Percentiles rank a stretch among this genome's conserved stretches.
Evolutionary conservation across 23 red algal genomes (phyloP).

Genomic region (Gracilaria caudata): DNA sequence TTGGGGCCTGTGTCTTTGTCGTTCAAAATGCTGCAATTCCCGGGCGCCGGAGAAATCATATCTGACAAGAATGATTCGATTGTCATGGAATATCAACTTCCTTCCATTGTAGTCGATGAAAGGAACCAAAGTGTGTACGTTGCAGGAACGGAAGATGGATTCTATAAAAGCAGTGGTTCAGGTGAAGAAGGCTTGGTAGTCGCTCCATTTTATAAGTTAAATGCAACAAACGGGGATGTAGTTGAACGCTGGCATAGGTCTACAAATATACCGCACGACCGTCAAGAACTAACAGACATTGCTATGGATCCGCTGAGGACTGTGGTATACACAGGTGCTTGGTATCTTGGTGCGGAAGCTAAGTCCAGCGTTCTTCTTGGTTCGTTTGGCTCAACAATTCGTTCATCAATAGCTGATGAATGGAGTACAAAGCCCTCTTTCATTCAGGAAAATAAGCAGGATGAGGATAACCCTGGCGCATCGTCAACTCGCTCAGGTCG

Average conservation of each 20-base stretch:
- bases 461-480: background rate
- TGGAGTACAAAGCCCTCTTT: constrained; percentile 21
- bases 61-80: background rate
- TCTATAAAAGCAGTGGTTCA: constrained; percentile 5
- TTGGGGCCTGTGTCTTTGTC: constrained; percentile 41
- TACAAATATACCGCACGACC: constrained; percentile 25
- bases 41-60: background rate
- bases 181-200: constrained; percentile 32
- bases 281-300: constrained; percentile 54
- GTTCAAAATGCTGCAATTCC: constrained; percentile 1
- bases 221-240: constrained; percentile 24
- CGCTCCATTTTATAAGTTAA: constrained; percentile 41
- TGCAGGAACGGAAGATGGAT: constrained; percentile 56
- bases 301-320: constrained; percentile 33
- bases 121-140: constrained; percentile 28
- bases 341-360: constrained; percentile 32
- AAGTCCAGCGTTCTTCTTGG: constrained; percentile 53
- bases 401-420: constrained; percentile 26
- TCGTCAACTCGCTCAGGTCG: background rate
- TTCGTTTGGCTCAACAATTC: constrained; percentile 44
- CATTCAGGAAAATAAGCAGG: background rate
- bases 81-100: constrained; percentile 14
- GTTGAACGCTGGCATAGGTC: constrained; percentile 49
- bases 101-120: constrained; percentile 41
- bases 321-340: constrained; percentile 61